Evolutionary conservation across 169 alveolate genomes (phyloP).

Genomic region (Fabrea salina): DNA sequence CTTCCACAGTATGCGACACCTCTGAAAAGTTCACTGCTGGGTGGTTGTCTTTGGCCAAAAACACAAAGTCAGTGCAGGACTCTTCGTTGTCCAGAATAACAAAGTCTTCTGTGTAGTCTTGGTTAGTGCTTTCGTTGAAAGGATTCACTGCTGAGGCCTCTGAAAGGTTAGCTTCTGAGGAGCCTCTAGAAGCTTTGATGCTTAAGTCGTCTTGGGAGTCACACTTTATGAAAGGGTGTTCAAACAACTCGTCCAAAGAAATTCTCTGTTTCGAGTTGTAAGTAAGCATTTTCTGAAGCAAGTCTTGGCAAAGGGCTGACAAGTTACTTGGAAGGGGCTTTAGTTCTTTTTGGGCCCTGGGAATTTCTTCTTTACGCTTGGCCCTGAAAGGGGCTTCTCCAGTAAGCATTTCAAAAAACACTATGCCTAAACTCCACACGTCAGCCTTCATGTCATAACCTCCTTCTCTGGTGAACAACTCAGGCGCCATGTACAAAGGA

Average conservation of each 20-base stretch:
- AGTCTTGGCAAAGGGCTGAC: constrained; percentile 35
- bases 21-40: constrained; percentile 27
- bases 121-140: background rate
- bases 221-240: constrained; percentile 45
- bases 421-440: constrained; percentile 71
- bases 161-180: background rate
- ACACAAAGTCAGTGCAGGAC: constrained; percentile 19
- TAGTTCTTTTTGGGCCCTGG: constrained; percentile 31
- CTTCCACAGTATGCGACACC: background rate
- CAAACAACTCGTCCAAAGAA: constrained; percentile 46
- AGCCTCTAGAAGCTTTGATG: constrained; percentile 1
- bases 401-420: constrained; percentile 63
- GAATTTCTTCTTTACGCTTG: constrained; percentile 31
- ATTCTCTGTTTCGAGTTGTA: constrained; percentile 45
- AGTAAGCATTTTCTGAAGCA: constrained; percentile 28
- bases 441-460: constrained; percentile 64
- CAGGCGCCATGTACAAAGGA: constrained; percentile 76
- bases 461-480: constrained; percentile 44
- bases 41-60: constrained; percentile 8
- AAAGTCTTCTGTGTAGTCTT: constrained; percentile 6
- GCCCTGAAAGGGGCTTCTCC: constrained; percentile 72
- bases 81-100: constrained; percentile 9
- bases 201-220: background rate
- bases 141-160: background rate
- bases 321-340: constrained; percentile 35